A percentile compares a stretch with the other conserved stretches of the same genome.
phyloP scores from a whole-genome alignment of 2,329 filamentous ascomycete genomes.

The Colletotrichum sansevieriae region DNA sequence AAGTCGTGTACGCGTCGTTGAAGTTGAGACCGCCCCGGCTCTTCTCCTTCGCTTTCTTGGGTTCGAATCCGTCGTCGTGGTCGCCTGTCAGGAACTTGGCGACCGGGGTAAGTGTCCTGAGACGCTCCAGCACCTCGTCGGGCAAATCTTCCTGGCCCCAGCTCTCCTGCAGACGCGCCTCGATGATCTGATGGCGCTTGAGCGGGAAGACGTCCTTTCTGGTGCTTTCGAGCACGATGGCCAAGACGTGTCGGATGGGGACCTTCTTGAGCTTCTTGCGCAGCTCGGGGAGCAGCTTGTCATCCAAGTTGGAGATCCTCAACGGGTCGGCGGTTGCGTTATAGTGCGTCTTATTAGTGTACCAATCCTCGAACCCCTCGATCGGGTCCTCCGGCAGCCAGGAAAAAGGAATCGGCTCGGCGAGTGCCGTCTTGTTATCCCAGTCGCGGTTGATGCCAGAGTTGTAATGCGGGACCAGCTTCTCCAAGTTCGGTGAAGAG shows the following conservation, averaged over 20 bases:
- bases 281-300: slow-evolving; percentile 44
- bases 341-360: slow-evolving; percentile 46
- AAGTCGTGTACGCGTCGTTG: slow-evolving; percentile 50
- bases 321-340: slow-evolving; percentile 49
- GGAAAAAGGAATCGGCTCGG: slow-evolving; percentile 39
- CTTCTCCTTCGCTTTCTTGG: slow-evolving; percentile 5
- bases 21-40: slow-evolving; percentile 48
- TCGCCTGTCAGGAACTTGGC: slow-evolving; percentile 33
- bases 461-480: slow-evolving; percentile 42
- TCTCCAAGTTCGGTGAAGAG: slow-evolving; percentile 46
- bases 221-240: slow-evolving; percentile 53
- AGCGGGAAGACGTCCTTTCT: slow-evolving; percentile 53
- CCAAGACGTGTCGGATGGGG: slow-evolving; percentile 52
- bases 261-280: slow-evolving; percentile 36
- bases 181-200: slow-evolving; percentile 48
- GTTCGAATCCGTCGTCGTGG: slow-evolving; percentile 28
- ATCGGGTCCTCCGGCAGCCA: slow-evolving; percentile 47
- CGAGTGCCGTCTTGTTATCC: slow-evolving; percentile 49
- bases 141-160: slow-evolving; percentile 46
- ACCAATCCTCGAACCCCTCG: slow-evolving; percentile 48
- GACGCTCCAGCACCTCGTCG: slow-evolving; percentile 45
- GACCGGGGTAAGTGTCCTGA: slow-evolving; percentile 44
- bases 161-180: slow-evolving; percentile 44
- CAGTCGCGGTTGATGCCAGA: slow-evolving; percentile 46
- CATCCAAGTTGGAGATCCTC: slow-evolving; percentile 50